Percentiles rank a stretch among this genome's conserved stretches.
phyloP scores from a whole-genome alignment of 495 filamentous ascomycete species.

The Pseudotulostoma volvatum region DNA sequence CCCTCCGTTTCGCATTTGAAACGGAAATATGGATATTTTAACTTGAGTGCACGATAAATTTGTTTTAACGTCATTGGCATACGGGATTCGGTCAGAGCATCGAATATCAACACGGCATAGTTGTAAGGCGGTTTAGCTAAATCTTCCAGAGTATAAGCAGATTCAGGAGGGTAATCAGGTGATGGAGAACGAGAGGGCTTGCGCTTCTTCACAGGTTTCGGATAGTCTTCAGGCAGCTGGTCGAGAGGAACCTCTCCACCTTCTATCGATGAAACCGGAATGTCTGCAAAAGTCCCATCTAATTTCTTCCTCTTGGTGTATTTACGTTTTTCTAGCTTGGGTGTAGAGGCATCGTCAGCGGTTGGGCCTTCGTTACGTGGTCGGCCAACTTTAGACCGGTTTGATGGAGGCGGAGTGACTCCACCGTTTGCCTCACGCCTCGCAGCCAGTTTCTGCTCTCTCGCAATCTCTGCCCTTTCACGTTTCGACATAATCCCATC shows the following conservation, averaged over 20 bases:
- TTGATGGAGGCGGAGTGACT: constrained; percentile 23
- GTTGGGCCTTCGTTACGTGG: constrained; percentile 23
- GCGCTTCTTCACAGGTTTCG: constrained; percentile 35
- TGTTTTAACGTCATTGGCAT: constrained; percentile 71
- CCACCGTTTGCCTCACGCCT: constrained; percentile 32
- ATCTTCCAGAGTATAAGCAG: constrained; percentile 69
- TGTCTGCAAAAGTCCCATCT: constrained; percentile 28
- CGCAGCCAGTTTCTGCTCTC: constrained; percentile 37
- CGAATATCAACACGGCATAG: constrained; percentile 82
- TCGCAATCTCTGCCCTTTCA: constrained; percentile 49
- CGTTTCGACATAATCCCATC: constrained; percentile 88
- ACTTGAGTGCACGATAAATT: constrained; percentile 79
- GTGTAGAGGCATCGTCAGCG: constrained; percentile 34
- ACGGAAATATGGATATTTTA: constrained; percentile 81
- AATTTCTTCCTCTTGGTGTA: constrained; percentile 61
- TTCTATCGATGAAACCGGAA: constrained; percentile 29
- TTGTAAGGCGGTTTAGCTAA: constrained; percentile 70
- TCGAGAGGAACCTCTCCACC: constrained; percentile 25
- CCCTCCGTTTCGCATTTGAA: constrained; percentile 66
- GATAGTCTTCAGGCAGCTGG: constrained; percentile 25
- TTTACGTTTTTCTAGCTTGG: constrained; percentile 56
- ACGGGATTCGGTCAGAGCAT: constrained; percentile 59
- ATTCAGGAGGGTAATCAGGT: constrained; percentile 53
- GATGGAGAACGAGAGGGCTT: constrained; percentile 50
- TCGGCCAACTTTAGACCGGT: constrained; percentile 47